Percentiles rank a stretch among this genome's conserved stretches.
Conservation (phyloP, 495 filamentous ascomycete species). For the Mytilinidion resinicola region DNA sequence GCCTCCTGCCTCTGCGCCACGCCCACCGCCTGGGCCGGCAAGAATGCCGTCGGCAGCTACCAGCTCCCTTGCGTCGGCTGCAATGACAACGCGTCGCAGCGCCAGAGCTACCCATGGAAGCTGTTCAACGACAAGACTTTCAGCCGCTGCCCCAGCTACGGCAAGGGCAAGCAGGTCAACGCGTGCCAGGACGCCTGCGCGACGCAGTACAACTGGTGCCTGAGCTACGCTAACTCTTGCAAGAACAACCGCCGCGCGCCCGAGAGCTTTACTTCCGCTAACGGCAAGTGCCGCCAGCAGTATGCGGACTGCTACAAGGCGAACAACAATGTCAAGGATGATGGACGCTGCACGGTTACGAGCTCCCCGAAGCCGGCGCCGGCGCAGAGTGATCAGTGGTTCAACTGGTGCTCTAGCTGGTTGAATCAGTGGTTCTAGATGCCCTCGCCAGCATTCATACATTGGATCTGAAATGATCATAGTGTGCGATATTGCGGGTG, state of each 20-base stretch:
- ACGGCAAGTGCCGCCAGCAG: background rate
- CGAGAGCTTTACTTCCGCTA: background rate
- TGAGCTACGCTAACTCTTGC: conserved; percentile 4
- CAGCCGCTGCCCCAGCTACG: conserved; percentile 2
- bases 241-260: background rate
- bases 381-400: background rate
- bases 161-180: background rate
- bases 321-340: background rate
- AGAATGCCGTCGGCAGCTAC: conserved; percentile 2
- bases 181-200: conserved; percentile 6
- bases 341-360: background rate
- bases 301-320: background rate
- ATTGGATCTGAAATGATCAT: no score
- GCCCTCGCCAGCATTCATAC: no score
- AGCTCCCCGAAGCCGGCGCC: background rate
- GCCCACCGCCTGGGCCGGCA: conserved; percentile 4
- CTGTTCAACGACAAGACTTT: conserved; percentile 7
- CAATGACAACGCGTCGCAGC: background rate
- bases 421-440: background rate
- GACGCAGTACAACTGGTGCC: conserved; percentile 13
- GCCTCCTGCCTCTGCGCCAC: conserved; percentile 7
- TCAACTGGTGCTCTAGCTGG: background rate
- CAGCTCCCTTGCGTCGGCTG: conserved; percentile 11
- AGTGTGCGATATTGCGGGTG: no score
- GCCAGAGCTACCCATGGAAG: conserved; percentile 2